Conservation (phyloP, 441 rosid genomes). For the Pelargonium citronellum region DNA sequence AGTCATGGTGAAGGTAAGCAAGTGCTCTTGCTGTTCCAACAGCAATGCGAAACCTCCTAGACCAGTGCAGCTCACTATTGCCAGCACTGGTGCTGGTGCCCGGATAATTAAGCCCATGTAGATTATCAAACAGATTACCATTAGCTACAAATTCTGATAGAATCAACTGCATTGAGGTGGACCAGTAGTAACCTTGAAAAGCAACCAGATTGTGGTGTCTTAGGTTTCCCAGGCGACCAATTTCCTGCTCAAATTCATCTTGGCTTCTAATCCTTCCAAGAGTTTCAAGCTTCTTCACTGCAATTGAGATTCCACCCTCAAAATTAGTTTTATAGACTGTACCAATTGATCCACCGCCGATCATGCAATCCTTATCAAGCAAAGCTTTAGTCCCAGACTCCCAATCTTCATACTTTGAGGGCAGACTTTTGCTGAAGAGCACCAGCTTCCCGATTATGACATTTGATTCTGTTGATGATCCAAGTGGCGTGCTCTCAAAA, state of each 20-base stretch:
- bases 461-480: slow-evolving; percentile 53
- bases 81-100: slow-evolving; percentile 66
- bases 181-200: slow-evolving; percentile 87
- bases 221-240: slow-evolving; percentile 68
- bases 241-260: slow-evolving; percentile 89
- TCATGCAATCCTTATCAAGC: slow-evolving; percentile 76
- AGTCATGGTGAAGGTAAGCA: slow-evolving; percentile 84
- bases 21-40: slow-evolving; percentile 80
- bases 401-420: slow-evolving; percentile 93
- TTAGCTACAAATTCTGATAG: slow-evolving; percentile 63
- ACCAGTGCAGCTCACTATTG: slow-evolving; percentile 60
- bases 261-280: slow-evolving; percentile 79
- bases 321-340: slow-evolving; percentile 68
- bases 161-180: slow-evolving; percentile 70
- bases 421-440: slow-evolving; percentile 82
- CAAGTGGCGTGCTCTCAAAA: slow-evolving; percentile 69
- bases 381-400: slow-evolving; percentile 82
- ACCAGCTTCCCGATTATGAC: slow-evolving; percentile 83
- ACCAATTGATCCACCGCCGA: slow-evolving; percentile 82
- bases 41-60: slow-evolving; percentile 82
- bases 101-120: slow-evolving; percentile 47
- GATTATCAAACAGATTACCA: slow-evolving; percentile 74
- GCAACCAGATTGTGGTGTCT: slow-evolving; percentile 66
- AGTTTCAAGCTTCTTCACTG: slow-evolving; percentile 87
- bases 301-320: slow-evolving; percentile 83